phyloP scores from a whole-genome alignment of 805 yeast genomes.

The Debaryomyces castellii region DNA sequence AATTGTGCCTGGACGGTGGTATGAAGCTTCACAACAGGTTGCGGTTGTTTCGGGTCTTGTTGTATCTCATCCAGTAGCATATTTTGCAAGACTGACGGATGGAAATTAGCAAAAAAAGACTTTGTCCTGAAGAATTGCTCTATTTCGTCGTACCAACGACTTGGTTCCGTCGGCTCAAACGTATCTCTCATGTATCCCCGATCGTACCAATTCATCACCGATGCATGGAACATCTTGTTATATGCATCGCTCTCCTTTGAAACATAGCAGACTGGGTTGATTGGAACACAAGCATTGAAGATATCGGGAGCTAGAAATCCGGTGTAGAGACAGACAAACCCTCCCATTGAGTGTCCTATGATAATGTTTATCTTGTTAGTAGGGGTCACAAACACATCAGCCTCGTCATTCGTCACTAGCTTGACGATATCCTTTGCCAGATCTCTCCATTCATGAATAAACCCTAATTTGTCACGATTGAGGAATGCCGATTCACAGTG shows the following conservation, averaged over 20 bases:
- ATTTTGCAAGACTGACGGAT: conserved; percentile 12
- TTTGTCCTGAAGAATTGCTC: conserved; percentile 9
- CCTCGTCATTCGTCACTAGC: conserved; percentile 4
- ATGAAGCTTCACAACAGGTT: conserved; percentile 10
- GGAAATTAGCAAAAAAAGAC: conserved; percentile 14
- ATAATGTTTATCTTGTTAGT: conserved; percentile 7
- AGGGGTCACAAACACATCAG: not conserved
- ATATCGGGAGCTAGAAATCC: conserved; percentile 5
- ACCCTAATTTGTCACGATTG: conserved; percentile 9
- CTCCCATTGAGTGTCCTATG: conserved; percentile 17
- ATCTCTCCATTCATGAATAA: conserved; percentile 10
- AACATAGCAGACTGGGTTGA: conserved; percentile 10
- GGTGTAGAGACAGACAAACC: conserved; percentile 5
- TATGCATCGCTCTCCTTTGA: not conserved
- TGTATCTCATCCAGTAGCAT: conserved; percentile 17
- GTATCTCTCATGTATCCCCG: conserved; percentile 7
- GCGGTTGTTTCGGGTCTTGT: conserved; percentile 3
- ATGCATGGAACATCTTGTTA: not conserved
- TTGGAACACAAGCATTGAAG: conserved; percentile 8
- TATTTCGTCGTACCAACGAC: conserved; percentile 11
- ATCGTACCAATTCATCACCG: conserved; percentile 9
- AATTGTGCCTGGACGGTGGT: conserved; percentile 11
- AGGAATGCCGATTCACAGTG: conserved; percentile 12
- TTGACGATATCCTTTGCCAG: conserved; percentile 9
- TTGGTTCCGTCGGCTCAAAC: conserved; percentile 7